Base-by-base conservation (phyloP, 1,284 basidiomycete genomes). In the Schizophyllum amplum region DNA sequence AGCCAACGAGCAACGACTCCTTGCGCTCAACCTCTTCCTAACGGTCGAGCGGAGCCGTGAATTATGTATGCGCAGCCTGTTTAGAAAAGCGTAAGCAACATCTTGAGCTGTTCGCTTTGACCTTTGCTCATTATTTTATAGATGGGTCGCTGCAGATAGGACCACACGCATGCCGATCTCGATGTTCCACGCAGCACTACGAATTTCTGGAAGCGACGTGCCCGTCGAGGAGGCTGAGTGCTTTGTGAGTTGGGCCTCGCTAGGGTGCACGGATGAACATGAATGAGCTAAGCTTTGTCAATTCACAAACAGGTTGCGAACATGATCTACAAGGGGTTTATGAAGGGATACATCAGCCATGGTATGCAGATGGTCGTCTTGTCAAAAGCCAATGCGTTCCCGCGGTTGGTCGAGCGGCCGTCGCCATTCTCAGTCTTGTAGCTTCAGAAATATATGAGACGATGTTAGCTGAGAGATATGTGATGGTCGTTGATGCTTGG, bases 311-410 rank as follows among this genome's bases (percentile, higher is more conserved):
- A 42, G 33, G 33, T 98, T 6, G 94, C 94, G 17, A 95, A 94
- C 67, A 90, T 96, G 87, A 90, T 98, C 47, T 93, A 87, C 73
- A 91, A 90, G 74, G 93, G 92, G 3, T 92, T 88, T 69, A 87
- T 98, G 69, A 83, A 90, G 58, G 96, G 96, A 4, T 98, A 98
- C 71, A 96, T 99, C 66, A 94, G 92, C 51, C 96, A 99, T 67
- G 92, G 93, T 67, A 90, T 90, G 69, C 87, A 92, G 72, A 92
- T 89, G 79, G 88, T 98, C 2, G 96, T 99, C 2, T 71, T 99
- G 54, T 85, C 91, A 1, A 84, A 85, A 62, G 82, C 80, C 13
- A 88, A 88, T 62, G 83, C 94, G 0, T 98, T 98, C 68, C 94
- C 95, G 4, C 74, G 75, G 56, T 65, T 86, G 6, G 79, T 74